Conservation (phyloP, 345 rosid genomes). For the Populus ilicifolia region DNA sequence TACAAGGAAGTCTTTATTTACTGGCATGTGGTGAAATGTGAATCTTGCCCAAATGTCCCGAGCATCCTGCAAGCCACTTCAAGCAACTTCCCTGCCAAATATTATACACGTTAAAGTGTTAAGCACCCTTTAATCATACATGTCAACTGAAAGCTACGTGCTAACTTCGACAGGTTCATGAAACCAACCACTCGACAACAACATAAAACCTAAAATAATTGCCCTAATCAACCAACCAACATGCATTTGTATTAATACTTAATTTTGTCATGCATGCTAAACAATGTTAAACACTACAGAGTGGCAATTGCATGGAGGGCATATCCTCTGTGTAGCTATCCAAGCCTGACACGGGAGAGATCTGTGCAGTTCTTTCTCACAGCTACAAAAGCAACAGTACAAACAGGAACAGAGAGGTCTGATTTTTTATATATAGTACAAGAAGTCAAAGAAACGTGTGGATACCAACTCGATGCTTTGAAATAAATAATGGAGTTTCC, state of each 20-base stretch:
- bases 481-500: not conserved
- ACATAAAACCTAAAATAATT: not conserved
- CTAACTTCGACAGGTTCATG: not conserved
- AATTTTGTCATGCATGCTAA: not conserved
- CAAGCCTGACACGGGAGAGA: not conserved
- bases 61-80: conserved; percentile 15
- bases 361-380: not conserved
- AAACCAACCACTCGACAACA: not conserved
- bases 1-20: not conserved
- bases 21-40: conserved; percentile 8
- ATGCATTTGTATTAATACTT: not conserved
- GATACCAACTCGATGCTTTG: not conserved
- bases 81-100: conserved; percentile 11
- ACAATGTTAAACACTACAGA: not conserved
- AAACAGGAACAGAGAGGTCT: not conserved
- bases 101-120: not conserved
- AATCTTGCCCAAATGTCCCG: conserved; percentile 8
- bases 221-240: not conserved
- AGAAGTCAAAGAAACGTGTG: not conserved
- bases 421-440: not conserved
- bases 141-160: not conserved
- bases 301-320: not conserved
- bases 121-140: not conserved
- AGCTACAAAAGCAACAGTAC: not conserved
- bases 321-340: not conserved